phyloP scores from a whole-genome alignment of 2,329 filamentous ascomycete species.

The Phaeosphaeriaceae sp. region DNA sequence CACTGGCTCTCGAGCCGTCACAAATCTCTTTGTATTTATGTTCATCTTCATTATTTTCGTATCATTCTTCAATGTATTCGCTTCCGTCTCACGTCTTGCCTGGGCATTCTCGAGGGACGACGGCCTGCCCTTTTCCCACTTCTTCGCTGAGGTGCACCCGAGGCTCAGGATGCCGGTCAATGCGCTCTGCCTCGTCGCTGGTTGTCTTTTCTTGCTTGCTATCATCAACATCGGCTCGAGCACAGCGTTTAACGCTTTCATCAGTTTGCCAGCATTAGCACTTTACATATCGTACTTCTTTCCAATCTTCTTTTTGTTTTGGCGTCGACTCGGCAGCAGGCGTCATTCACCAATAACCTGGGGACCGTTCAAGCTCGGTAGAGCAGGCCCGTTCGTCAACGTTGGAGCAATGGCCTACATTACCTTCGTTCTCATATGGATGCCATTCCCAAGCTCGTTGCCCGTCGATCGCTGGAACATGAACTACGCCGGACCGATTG shows the following conservation, averaged over 20 bases:
- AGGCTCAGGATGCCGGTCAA: neutral
- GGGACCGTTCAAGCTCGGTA: neutral
- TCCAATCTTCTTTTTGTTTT: neutral
- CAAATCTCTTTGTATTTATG: neutral
- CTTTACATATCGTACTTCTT: conserved; percentile 1
- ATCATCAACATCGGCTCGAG: neutral
- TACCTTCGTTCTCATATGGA: neutral
- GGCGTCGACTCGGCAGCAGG: neutral
- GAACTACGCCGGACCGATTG: conserved; percentile 1
- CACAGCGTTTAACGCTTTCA: neutral
- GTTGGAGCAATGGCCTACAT: neutral
- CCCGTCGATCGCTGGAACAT: neutral
- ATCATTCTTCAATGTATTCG: neutral
- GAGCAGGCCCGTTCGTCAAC: neutral
- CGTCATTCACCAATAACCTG: neutral
- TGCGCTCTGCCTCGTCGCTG: neutral
- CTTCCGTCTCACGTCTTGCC: neutral
- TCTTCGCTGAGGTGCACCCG: neutral
- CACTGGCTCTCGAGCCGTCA: neutral
- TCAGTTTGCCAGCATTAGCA: neutral
- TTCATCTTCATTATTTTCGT: neutral
- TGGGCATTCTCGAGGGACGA: conserved; percentile 49
- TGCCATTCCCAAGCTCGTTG: neutral
- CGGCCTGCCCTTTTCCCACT: conserved; percentile 3
- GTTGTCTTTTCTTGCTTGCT: neutral